Percentiles rank a stretch among this genome's conserved stretches.
These are phyloP conservation scores for Botryotinia globosa DNA, from an alignment of 2,329 filamentous ascomycete genomes.

Conservation along the genomic window DNA sequence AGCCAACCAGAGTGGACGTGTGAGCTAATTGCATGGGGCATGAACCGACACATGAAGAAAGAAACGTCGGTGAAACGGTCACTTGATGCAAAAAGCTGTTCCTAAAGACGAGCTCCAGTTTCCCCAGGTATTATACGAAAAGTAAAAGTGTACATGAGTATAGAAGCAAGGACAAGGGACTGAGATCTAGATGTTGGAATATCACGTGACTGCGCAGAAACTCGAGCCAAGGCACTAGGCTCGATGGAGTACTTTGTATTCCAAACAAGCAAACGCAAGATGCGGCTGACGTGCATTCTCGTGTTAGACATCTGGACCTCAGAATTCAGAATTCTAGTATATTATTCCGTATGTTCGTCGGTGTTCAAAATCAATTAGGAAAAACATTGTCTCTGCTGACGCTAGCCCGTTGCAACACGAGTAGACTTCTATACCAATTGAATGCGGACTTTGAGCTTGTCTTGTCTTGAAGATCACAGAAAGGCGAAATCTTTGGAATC, in stretches of 20 bases:
- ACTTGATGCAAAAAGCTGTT: background rate
- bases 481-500: background rate
- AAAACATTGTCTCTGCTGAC: background rate
- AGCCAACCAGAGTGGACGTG: background rate
- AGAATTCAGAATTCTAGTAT: background rate
- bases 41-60: background rate
- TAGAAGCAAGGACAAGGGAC: background rate
- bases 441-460: background rate
- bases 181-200: background rate
- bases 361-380: background rate
- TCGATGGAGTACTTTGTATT: constrained; percentile 8
- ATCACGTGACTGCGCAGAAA: background rate
- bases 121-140: too few relatives aligned
- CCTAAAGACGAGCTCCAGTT: rapidly evolving
- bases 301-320: background rate
- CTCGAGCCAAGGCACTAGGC: background rate
- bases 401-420: background rate
- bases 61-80: background rate
- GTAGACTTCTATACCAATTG: background rate
- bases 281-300: background rate
- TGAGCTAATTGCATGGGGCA: background rate
- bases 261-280: background rate
- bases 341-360: background rate
- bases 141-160: background rate
- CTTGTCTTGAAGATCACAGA: background rate